phyloP scores from a whole-genome alignment of 441 rosid genomes.

The Pelargonium fulgidum region DNA sequence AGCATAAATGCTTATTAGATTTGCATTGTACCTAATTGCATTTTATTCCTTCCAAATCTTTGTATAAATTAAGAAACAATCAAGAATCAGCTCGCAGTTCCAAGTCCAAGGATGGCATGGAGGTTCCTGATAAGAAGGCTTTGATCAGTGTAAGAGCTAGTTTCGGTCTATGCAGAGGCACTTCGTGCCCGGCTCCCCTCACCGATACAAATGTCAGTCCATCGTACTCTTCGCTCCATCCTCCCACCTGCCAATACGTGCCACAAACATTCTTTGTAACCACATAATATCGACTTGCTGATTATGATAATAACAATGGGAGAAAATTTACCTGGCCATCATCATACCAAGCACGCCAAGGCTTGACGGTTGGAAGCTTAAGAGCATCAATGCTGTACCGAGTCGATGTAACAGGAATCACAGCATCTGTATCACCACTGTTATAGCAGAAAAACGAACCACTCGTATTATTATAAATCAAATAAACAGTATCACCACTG shows the following conservation, averaged over 20 bases:
- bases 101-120: slow-evolving; percentile 43
- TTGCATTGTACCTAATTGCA: too few relatives aligned
- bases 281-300: too few relatives aligned
- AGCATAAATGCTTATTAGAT: too few relatives aligned
- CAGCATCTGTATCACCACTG: slow-evolving; percentile 87
- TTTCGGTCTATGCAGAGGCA: slow-evolving; percentile 76
- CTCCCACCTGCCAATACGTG: slow-evolving; percentile 92
- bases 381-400: slow-evolving; percentile 79
- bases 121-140: slow-evolving; percentile 60
- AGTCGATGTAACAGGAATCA: slow-evolving; percentile 81
- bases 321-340: slow-evolving; percentile 84
- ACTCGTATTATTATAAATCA: slow-evolving; percentile 5
- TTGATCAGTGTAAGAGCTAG: slow-evolving; percentile 64
- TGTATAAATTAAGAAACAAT: too few relatives aligned
- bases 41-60: too few relatives aligned
- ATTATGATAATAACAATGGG: too few relatives aligned
- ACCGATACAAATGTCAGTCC: slow-evolving; percentile 73
- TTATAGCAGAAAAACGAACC: slow-evolving; percentile 1
- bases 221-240: slow-evolving; percentile 81
- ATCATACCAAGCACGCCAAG: slow-evolving; percentile 74
- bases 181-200: slow-evolving; percentile 93
- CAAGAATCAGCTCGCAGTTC: slow-evolving; percentile 36
- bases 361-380: slow-evolving; percentile 51
- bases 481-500: too few relatives aligned
- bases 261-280: too few relatives aligned